phyloP scores from a whole-genome alignment of 768 basidiomycete genomes.

The Saitozyma podzolica region DNA sequence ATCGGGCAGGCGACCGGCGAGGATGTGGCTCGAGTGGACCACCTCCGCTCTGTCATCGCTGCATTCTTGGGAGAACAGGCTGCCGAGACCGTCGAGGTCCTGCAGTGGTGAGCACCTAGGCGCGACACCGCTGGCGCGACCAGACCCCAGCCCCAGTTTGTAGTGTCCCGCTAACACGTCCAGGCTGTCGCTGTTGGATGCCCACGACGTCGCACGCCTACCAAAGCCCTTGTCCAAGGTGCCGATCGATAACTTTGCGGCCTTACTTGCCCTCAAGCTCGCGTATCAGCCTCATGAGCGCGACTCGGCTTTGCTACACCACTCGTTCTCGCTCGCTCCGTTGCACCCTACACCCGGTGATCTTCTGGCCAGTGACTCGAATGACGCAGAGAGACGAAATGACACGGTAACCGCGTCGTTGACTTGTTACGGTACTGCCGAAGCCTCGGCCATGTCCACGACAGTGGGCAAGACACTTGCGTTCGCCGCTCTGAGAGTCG shows the following conservation, averaged over 20 bases:
- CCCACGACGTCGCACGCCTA: too few species aligned
- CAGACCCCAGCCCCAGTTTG: background rate
- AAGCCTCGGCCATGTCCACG: conserved; percentile 79
- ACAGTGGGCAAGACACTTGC: conserved; percentile 87
- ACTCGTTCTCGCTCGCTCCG: conserved; percentile 67
- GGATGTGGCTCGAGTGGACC: too few species aligned
- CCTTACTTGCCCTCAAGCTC: conserved; percentile 69
- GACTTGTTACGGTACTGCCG: conserved; percentile 62
- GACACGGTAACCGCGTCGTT: conserved; percentile 68
- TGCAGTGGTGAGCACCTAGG: conserved; percentile 29
- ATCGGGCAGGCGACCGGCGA: background rate
- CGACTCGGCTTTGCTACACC: conserved; percentile 82
- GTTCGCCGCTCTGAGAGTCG: conserved; percentile 69
- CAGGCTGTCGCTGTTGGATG: conserved; percentile 8
- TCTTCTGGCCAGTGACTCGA: background rate
- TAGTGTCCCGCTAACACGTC: conserved; percentile 6
- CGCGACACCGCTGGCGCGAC: too few species aligned
- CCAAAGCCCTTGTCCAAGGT: too few species aligned
- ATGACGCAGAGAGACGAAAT: conserved; percentile 11
- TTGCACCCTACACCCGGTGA: background rate
- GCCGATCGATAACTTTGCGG: conserved; percentile 69
- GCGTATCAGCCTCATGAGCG: conserved; percentile 69
- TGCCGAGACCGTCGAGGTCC: conserved; percentile 32
- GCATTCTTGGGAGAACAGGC: conserved; percentile 20
- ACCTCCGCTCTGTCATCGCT: conserved; percentile 10